Percentiles rank a stretch among this genome's conserved stretches.
These are phyloP conservation scores for Alternaria sp. DNA, from an alignment of 2,329 filamentous ascomycete genomes.

Conservation along the genomic window DNA sequence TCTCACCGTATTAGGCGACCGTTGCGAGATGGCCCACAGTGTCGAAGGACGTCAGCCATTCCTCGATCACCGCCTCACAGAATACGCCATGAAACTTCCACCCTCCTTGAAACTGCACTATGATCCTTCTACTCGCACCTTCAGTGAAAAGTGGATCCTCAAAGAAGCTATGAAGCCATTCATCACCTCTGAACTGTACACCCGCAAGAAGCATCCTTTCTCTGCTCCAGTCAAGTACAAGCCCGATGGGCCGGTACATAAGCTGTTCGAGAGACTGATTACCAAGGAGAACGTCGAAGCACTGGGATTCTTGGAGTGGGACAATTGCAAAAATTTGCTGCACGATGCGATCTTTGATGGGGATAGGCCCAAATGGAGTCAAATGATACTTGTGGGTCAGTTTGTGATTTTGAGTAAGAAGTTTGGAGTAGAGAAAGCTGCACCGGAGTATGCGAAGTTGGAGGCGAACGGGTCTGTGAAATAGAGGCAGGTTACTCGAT, in stretches of 20 bases:
- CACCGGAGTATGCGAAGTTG: slow-evolving; percentile 5
- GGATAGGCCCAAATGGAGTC: slow-evolving; percentile 23
- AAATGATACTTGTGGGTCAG: slow-evolving; percentile 31
- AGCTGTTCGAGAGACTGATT: slow-evolving; percentile 41
- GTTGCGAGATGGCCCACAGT: slow-evolving; percentile 57
- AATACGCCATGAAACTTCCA: slow-evolving; percentile 52
- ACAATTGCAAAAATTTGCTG: slow-evolving; percentile 21
- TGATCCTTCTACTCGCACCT: slow-evolving; percentile 25
- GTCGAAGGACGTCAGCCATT: slow-evolving; percentile 55
- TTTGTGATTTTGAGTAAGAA: slow-evolving; percentile 27
- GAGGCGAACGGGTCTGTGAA: not conserved
- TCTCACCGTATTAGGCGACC: slow-evolving; percentile 56
- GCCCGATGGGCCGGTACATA: slow-evolving; percentile 56
- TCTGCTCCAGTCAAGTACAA: slow-evolving; percentile 57
- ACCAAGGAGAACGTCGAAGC: slow-evolving; percentile 39
- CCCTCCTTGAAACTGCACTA: slow-evolving; percentile 51
- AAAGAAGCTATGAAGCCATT: slow-evolving; percentile 61
- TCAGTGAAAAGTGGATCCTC: slow-evolving; percentile 62
- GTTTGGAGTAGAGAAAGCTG: slow-evolving; percentile 24
- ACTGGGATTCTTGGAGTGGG: slow-evolving; percentile 37
- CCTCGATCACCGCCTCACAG: slow-evolving; percentile 53
- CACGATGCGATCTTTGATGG: slow-evolving; percentile 25
- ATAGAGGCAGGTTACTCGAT: not conserved
- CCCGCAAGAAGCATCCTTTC: slow-evolving; percentile 60
- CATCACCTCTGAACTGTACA: slow-evolving; percentile 62